Evolutionary conservation across 805 yeast species (phyloP).

Genomic region (Kazachstania africana): DNA sequence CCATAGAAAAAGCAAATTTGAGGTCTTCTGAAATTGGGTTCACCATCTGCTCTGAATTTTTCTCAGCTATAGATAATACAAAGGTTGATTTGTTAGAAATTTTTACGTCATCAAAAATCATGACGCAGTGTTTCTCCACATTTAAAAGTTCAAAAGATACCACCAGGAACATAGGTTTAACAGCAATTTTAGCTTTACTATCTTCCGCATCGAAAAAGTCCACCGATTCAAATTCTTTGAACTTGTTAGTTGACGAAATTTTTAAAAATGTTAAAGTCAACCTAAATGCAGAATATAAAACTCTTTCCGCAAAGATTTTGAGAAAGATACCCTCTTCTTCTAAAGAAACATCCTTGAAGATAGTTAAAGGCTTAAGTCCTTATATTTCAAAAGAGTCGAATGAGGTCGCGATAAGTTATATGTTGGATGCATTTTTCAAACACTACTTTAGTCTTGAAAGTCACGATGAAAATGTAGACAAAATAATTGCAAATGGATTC

Average conservation of each 20-base stretch:
- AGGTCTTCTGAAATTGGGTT: conserved; percentile 70
- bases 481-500: conserved; percentile 44
- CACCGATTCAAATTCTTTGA: conserved; percentile 21
- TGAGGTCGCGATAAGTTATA: conserved; percentile 44
- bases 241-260: conserved; percentile 38
- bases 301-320: conserved; percentile 37
- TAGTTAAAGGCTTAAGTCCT: conserved; percentile 36
- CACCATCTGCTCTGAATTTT: conserved; percentile 41
- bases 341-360: conserved; percentile 25
- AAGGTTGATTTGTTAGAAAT: conserved; percentile 33
- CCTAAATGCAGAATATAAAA: conserved; percentile 55
- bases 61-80: conserved; percentile 16
- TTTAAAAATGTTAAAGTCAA: conserved; percentile 46
- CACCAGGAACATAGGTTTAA: conserved; percentile 42
- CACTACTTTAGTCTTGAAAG: conserved; percentile 30
- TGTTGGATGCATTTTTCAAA: conserved; percentile 38
- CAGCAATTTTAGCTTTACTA: conserved; percentile 24
- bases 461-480: conserved; percentile 17
- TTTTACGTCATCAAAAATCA: conserved; percentile 35
- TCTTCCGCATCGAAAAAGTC: conserved; percentile 10
- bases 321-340: conserved; percentile 19
- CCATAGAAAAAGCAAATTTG: conserved; percentile 60
- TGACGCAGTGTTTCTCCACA: conserved; percentile 39
- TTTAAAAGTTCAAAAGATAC: conserved; percentile 60
- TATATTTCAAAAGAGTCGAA: conserved; percentile 65